Conservation (phyloP, 1,139 yeast species). For the Yarrowia galli region DNA sequence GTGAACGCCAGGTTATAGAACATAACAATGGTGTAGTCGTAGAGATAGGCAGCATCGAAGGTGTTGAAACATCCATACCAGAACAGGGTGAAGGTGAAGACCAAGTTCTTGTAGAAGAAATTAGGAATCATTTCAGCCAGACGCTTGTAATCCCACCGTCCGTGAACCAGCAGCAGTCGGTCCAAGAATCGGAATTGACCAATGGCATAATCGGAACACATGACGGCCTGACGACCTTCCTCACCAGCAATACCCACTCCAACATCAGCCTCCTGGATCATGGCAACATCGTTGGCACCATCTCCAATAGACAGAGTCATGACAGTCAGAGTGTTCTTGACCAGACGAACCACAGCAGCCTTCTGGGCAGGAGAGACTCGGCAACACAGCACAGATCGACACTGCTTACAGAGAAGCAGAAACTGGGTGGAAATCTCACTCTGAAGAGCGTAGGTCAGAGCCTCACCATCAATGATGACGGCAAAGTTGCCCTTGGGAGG, state of each 20-base stretch:
- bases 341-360: slow-evolving; percentile 91
- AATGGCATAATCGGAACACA: slow-evolving; percentile 96
- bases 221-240: slow-evolving; percentile 98
- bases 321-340: slow-evolving; percentile 79
- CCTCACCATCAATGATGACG: slow-evolving; percentile 91
- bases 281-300: slow-evolving; percentile 98
- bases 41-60: slow-evolving; percentile 90
- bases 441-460: slow-evolving; percentile 71
- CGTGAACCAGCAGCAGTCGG: slow-evolving; percentile 83
- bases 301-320: slow-evolving; percentile 96
- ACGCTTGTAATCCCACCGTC: slow-evolving; percentile 94
- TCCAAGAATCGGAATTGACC: slow-evolving; percentile 91
- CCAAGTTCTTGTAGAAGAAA: slow-evolving; percentile 90
- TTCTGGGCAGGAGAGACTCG: slow-evolving; percentile 99
- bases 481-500: slow-evolving; percentile 83
- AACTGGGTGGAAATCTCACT: slow-evolving; percentile 59
- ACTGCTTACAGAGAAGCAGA: slow-evolving; percentile 85
- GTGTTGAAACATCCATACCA: slow-evolving; percentile 90
- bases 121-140: slow-evolving; percentile 93
- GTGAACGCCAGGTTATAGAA: slow-evolving; percentile 95
- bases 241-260: slow-evolving; percentile 99
- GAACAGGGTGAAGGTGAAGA: slow-evolving; percentile 84
- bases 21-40: slow-evolving; percentile 91
- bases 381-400: slow-evolving; percentile 94
- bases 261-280: slow-evolving; percentile 98